Conservation (phyloP, 352 stramenopile species). For the Phytophthora sp. region DNA sequence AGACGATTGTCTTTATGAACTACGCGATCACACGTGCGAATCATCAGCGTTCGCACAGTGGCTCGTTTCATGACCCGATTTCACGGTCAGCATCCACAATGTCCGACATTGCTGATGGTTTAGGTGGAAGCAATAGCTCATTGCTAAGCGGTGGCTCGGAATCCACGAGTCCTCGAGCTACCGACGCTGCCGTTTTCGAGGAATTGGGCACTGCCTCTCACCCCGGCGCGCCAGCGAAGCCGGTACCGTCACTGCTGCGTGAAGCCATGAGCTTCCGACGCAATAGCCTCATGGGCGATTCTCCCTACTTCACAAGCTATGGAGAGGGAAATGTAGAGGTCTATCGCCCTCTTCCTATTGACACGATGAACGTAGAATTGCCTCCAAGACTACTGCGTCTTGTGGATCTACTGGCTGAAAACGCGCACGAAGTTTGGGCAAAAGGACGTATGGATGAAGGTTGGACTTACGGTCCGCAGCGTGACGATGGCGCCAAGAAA, state of each 20-base stretch:
- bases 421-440: slow-evolving; percentile 88
- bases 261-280: slow-evolving; percentile 82
- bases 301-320: slow-evolving; percentile 78
- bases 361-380: slow-evolving; percentile 74
- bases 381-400: slow-evolving; percentile 68
- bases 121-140: slow-evolving; percentile 40
- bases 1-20: slow-evolving; percentile 90
- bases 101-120: slow-evolving; percentile 51
- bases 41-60: slow-evolving; percentile 44
- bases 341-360: slow-evolving; percentile 80
- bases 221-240: slow-evolving; percentile 43
- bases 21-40: slow-evolving; percentile 72
- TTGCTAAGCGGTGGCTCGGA: slow-evolving; percentile 34
- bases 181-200: slow-evolving; percentile 36
- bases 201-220: slow-evolving; percentile 36
- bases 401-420: slow-evolving; percentile 85
- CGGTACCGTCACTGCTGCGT: slow-evolving; percentile 63
- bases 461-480: slow-evolving; percentile 85
- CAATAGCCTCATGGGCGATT: slow-evolving; percentile 81
- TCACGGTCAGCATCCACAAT: slow-evolving; percentile 72
- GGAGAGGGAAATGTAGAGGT: slow-evolving; percentile 61
- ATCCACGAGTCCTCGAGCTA: slow-evolving; percentile 33
- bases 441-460: slow-evolving; percentile 89
- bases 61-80: slow-evolving; percentile 71
- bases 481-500: slow-evolving; percentile 81